Percentiles rank a stretch among this genome's conserved stretches.
These are phyloP conservation scores for Lachancea mirantina DNA, from an alignment of 805 yeast genomes.

Conservation along the genomic window DNA sequence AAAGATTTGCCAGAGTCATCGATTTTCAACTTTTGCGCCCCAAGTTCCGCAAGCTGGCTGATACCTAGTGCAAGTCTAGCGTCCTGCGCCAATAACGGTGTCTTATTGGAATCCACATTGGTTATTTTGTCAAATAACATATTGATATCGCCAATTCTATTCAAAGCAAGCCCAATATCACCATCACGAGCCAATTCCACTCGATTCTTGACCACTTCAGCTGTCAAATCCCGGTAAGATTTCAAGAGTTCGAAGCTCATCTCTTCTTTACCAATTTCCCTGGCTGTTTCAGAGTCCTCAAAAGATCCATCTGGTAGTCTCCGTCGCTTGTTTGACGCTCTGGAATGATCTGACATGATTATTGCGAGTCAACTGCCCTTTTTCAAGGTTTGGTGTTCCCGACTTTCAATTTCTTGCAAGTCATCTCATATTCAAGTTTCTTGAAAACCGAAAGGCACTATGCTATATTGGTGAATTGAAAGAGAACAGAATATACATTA, in stretches of 20 bases:
- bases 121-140: conserved; percentile 39
- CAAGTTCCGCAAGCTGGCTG: conserved; percentile 55
- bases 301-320: too few species aligned
- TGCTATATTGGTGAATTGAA: too few species aligned
- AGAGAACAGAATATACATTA: background rate
- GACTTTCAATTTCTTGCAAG: too few species aligned
- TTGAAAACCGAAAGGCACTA: too few species aligned
- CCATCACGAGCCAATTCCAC: conserved; percentile 51
- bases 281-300: background rate
- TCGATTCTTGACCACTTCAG: conserved; percentile 33
- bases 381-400: too few species aligned
- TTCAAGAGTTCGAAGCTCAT: conserved; percentile 28
- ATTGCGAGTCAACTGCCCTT: too few species aligned
- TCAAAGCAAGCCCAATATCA: conserved; percentile 44
- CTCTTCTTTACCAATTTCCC: background rate
- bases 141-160: conserved; percentile 41
- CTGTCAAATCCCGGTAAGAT: conserved; percentile 28
- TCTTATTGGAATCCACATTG: conserved; percentile 31
- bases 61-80: conserved; percentile 55
- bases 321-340: too few species aligned
- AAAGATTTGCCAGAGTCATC: conserved; percentile 50
- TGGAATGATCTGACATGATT: too few species aligned
- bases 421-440: too few species aligned
- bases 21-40: conserved; percentile 52
- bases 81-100: conserved; percentile 49